Percentiles rank a stretch among this genome's conserved stretches.
Evolutionary conservation across 2,329 filamentous ascomycete genomes (phyloP).

Genomic region (Trichophyton simii): DNA sequence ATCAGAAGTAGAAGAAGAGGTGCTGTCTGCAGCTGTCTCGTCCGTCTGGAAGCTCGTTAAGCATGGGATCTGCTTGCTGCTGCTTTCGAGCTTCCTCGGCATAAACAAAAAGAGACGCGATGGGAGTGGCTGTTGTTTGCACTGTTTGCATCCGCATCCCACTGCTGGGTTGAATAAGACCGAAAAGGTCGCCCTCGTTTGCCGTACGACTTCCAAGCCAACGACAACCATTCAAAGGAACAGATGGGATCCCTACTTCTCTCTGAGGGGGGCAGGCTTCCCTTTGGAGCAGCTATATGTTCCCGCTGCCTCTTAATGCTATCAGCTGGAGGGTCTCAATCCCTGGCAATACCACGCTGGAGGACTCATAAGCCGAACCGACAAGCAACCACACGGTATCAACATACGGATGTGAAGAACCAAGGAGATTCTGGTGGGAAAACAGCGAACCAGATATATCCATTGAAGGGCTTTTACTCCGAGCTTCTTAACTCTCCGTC

Average conservation of each 20-base stretch:
- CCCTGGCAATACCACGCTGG: neutral
- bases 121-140: neutral
- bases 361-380: neutral
- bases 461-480: constrained; percentile 34
- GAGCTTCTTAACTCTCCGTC: constrained; percentile 28
- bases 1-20: neutral
- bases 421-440: neutral
- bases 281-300: neutral
- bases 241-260: neutral
- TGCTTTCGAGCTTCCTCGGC: neutral
- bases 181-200: neutral
- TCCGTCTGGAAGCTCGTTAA: neutral
- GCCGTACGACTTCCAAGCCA: neutral
- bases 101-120: constrained; percentile 1
- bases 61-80: neutral
- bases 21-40: neutral
- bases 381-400: neutral
- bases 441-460: constrained; percentile 23
- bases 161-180: neutral
- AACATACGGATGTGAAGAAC: constrained; percentile 1
- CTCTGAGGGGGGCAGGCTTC: neutral
- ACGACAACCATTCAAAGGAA: neutral
- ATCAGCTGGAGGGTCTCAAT: neutral
- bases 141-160: constrained; percentile 4
- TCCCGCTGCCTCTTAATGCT: neutral